Evolutionary conservation across 2,329 filamentous ascomycete species (phyloP).

Genomic region (Ascochyta viciae-villosae): DNA sequence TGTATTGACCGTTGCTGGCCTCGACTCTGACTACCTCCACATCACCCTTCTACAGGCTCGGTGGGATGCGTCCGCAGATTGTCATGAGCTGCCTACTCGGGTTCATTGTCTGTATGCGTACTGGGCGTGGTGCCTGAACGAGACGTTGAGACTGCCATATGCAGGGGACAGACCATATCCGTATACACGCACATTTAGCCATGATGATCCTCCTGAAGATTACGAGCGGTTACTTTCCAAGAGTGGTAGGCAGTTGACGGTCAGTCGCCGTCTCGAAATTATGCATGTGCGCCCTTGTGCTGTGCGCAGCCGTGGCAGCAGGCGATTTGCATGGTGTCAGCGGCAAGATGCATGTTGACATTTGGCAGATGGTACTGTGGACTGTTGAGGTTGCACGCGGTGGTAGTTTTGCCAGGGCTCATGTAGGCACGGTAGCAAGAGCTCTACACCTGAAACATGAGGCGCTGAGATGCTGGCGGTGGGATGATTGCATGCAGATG

Average conservation of each 20-base stretch:
- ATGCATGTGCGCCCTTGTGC: slow-evolving; percentile 8
- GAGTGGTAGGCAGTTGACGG: not conserved
- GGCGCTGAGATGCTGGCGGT: slow-evolving; percentile 12
- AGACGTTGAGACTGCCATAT: slow-evolving; percentile 5
- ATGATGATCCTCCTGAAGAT: not conserved
- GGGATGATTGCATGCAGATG: slow-evolving; percentile 7
- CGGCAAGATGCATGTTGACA: slow-evolving; percentile 11
- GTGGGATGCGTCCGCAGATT: not conserved
- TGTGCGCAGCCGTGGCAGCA: not conserved
- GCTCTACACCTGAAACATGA: slow-evolving; percentile 16
- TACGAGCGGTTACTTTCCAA: not conserved
- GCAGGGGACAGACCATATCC: slow-evolving; percentile 5
- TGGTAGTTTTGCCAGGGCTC: slow-evolving; percentile 1
- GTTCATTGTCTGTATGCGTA: not conserved
- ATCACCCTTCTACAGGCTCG: not conserved
- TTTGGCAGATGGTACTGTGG: slow-evolving; percentile 9
- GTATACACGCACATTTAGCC: slow-evolving; percentile 1
- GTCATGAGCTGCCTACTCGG: not conserved
- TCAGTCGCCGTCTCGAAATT: not conserved
- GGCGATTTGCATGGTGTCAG: slow-evolving; percentile 15
- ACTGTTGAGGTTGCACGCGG: slow-evolving; percentile 12
- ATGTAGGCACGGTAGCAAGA: slow-evolving; percentile 7
- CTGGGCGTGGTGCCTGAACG: slow-evolving; percentile 5
- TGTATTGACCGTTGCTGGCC: slow-evolving; percentile 6
- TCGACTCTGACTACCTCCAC: not conserved